Evolutionary conservation across 768 basidiomycete genomes (phyloP), one percentile per base, ranked within the genome.

Genomic region (Suillus tomentosus): DNA sequence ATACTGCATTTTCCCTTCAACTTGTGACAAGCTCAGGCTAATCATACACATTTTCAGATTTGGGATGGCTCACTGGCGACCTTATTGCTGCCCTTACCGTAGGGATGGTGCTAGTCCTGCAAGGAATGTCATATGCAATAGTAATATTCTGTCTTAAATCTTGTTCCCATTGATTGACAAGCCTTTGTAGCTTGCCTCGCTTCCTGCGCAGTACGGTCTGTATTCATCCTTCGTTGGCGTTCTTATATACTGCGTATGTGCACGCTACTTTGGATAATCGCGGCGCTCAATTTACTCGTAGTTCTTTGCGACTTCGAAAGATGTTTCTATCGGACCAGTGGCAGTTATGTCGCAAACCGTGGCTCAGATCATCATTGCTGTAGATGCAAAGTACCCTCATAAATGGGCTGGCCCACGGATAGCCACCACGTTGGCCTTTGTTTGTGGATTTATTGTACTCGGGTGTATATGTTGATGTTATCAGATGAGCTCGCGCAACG

Each of bases 191-290:
- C 87, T 89, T 65, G 96, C 96, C 1, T 89, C 88, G 0, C 86
- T 99, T 3, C 84, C 90, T 3, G 78, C 91, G 1, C 84, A 99
- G 78, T 99, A 94, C 73, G 96, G 96, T 60, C 83, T 99, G 4
- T 97, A 97, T 73, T 96, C 94, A 1, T 92, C 94, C 3, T 96
- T 97, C 72, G 86, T 97, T 69, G 95, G 94, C 8, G 89, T 91
- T 34, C 76, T 93, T 64, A 79, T 89, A 64, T 97, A 96, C 77
- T 94, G 27, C 27, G 27, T 27, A 27, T 1, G 27, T 27, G 27
- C 27, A 27, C 27, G 27, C 27, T 27, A 27, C 27, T 27, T 27
- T 27, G 27, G 27, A 27, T 27, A 27, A 27, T 27, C 27, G 27
- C 27, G 3, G 27, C 3, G 27, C 27, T 27, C 3, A 27, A 27